Base-by-base conservation (phyloP, 1,284 basidiomycete species). In the Sparassis latifolia region DNA sequence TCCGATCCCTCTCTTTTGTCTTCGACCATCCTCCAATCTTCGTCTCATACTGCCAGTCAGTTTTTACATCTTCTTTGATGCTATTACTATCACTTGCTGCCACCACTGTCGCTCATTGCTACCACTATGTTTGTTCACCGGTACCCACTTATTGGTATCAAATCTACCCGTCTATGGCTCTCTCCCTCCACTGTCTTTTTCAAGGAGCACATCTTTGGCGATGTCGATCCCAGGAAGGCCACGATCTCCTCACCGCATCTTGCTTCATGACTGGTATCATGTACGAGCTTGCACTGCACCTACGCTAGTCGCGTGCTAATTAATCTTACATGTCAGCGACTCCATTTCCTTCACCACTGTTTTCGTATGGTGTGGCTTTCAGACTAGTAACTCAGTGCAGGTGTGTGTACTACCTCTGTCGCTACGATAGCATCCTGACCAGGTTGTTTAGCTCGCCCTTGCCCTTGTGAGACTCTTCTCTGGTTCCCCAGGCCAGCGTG, bases 241-340 rank as follows among this genome's bases (percentile, higher is more conserved):
- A 78, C 80, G 0, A 71, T 72, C 84, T 84, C 5, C 73, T 92
- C 45, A 76, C 84, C 4, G 80, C 78, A 5, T 92, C 82, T 63
- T 92, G 89, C 67, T 91, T 92, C 68, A 84, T 93, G 79, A 93
- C 90, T 0, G 91, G 90, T 0, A 89, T 82, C 69, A 84, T 90
- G 77, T 87, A 62, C 58, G 79, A 42, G 6, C 9, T 42, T 75
- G 3, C 43, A n/a, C n/a, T 30, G 38, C 4, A 10, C n/a, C n/a
- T 20, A 32, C 45, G 32, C 45, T 37, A 9, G 42, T 29, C n/a
- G 10, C 42, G 27, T 44, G 40, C 32, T 28, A 38, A 49, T 41
- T 38, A 33, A 37, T 45, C 49, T 38, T 47, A 43, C 40, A n/a
- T 28, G 39, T 33, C 61, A 87, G 86, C 20, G 82, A 87, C 58